Conservation (phyloP, 78 protist species). For the Cavenderia fasciculata region DNA sequence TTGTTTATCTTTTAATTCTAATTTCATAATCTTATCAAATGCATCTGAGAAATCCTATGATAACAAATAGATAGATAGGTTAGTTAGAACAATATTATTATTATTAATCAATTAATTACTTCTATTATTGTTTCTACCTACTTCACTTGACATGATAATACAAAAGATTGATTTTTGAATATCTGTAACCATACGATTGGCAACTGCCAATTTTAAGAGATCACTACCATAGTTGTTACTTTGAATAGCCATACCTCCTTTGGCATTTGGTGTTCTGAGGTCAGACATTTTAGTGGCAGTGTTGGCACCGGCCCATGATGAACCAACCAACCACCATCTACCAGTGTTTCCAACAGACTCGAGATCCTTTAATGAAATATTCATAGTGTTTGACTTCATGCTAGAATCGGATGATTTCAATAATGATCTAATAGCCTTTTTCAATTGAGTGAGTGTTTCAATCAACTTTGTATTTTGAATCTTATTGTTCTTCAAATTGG, state of each 20-base stretch:
- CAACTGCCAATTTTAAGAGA: constrained; percentile 28
- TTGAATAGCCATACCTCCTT: background rate
- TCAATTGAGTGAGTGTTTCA: constrained; percentile 28
- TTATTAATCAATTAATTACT: background rate
- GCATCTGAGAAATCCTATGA: constrained; percentile 70
- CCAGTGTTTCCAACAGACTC: constrained; percentile 24
- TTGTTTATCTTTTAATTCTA: constrained; percentile 56
- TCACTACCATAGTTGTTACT: background rate
- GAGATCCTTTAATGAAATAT: constrained; percentile 29
- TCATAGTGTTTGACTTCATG: constrained; percentile 8
- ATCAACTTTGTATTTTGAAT: constrained; percentile 38
- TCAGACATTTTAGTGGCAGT: too few species aligned
- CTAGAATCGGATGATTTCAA: constrained; percentile 26
- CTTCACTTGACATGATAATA: constrained; percentile 67
- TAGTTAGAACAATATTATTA: too few species aligned
- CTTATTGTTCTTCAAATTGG: constrained; percentile 72
- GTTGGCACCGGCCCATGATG: constrained; percentile 64
- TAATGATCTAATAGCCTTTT: constrained; percentile 34
- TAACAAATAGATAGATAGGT: too few species aligned
- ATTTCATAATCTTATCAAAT: constrained; percentile 52
- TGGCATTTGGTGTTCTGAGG: too few species aligned
- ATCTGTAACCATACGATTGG: constrained; percentile 69
- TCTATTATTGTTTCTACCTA: background rate
- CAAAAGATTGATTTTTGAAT: constrained; percentile 65
- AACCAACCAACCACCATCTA: constrained; percentile 81